Evolutionary conservation across 345 rosid species (phyloP).

Genomic region (Garcia nutans): DNA sequence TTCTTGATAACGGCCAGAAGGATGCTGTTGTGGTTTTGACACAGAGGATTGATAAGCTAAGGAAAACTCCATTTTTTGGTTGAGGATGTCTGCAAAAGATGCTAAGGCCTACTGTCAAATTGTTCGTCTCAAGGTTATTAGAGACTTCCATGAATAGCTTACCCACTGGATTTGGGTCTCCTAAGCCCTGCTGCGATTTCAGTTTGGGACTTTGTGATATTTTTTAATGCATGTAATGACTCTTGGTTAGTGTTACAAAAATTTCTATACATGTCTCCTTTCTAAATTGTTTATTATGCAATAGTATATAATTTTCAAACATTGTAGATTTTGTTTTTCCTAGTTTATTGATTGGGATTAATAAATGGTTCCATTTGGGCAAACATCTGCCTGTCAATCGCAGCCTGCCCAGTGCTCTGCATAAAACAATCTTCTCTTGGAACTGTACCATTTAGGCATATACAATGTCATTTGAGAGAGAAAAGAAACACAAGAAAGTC

Average conservation of each 20-base stretch:
- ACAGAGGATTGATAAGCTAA: conserved; percentile 57
- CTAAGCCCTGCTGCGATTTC: not conserved
- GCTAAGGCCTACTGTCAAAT: not conserved
- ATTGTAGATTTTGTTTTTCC: not conserved
- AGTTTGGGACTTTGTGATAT: not conserved
- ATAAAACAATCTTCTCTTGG: not conserved
- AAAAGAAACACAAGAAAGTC: not conserved
- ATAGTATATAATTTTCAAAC: not conserved
- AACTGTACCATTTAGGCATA: too few relatives aligned
- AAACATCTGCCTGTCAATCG: not conserved
- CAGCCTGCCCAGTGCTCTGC: not conserved
- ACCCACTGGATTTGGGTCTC: not conserved
- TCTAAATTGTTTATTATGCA: not conserved
- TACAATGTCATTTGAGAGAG: not conserved
- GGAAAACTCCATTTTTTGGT: conserved; percentile 55
- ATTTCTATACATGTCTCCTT: not conserved
- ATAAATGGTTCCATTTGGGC: not conserved
- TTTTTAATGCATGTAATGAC: not conserved
- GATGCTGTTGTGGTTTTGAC: conserved; percentile 45
- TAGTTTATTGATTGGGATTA: not conserved
- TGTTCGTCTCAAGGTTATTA: not conserved
- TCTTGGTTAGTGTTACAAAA: not conserved
- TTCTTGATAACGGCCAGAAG: conserved; percentile 56
- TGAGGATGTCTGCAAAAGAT: conserved; percentile 21
- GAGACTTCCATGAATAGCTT: not conserved